These are phyloP conservation scores for Lichtheimia ramosa DNA, from an alignment of 371 early-diverging fungal genomes.

Conservation along the genomic window DNA sequence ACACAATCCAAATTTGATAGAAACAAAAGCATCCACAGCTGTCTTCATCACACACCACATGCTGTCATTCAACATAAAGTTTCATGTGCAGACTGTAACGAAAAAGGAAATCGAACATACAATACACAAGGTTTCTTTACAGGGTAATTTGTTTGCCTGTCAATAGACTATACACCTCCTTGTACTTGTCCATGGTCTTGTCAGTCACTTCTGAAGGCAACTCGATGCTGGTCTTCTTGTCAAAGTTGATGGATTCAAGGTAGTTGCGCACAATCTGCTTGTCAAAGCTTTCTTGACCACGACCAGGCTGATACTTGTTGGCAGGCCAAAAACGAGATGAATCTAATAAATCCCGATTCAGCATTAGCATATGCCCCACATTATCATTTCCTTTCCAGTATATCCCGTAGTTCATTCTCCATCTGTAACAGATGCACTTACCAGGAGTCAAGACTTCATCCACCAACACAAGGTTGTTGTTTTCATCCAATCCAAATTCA, in stretches of 20 bases:
- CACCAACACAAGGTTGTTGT: conserved; percentile 78
- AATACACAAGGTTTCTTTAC: conserved; percentile 21
- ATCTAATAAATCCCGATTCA: conserved; percentile 48
- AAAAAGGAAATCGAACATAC: no score
- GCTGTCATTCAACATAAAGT: no score
- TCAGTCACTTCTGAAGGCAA: conserved; percentile 83
- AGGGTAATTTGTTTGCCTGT: conserved; percentile 77
- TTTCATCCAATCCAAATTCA: conserved; percentile 93
- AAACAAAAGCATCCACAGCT: no score
- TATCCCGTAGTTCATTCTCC: no score
- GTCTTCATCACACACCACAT: no score
- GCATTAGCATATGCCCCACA: neutral
- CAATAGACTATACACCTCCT: conserved; percentile 82
- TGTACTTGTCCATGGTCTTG: conserved; percentile 87
- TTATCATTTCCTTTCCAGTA: no score
- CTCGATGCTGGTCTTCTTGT: conserved; percentile 81
- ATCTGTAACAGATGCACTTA: conserved; percentile 23
- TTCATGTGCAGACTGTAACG: no score
- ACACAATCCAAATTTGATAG: no score
- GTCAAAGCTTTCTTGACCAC: conserved; percentile 91
- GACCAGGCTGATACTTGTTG: conserved; percentile 75
- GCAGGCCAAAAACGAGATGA: conserved; percentile 98
- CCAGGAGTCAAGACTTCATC: conserved; percentile 98
- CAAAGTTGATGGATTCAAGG: conserved; percentile 85
- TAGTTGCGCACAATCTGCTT: conserved; percentile 97